phyloP scores from a whole-genome alignment of 192 early-diverging fungal genomes.

The Radiomyces spectabilis region DNA sequence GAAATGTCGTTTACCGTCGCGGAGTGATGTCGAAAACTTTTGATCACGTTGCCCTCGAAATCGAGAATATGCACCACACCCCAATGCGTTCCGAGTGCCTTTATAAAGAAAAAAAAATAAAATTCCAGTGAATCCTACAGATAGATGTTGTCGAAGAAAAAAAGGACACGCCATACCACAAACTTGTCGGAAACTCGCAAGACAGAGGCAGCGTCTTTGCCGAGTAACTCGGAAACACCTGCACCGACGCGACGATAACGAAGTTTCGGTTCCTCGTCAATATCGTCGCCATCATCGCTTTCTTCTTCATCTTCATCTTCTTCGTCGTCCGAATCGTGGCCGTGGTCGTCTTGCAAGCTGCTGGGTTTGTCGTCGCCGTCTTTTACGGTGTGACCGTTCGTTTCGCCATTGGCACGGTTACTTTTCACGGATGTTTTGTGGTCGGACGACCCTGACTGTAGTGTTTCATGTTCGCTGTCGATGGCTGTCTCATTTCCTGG shows the following conservation, averaged over 20 bases:
- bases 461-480: no score
- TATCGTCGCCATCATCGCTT: slow-evolving; percentile 43
- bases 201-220: slow-evolving; percentile 79
- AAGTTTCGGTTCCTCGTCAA: slow-evolving; percentile 89
- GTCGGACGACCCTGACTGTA: no score
- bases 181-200: slow-evolving; percentile 79
- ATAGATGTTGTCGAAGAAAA: background rate
- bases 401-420: no score
- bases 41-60: slow-evolving; percentile 84
- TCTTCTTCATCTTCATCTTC: slow-evolving; percentile 36
- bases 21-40: slow-evolving; percentile 76
- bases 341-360: slow-evolving; percentile 8
- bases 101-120: background rate
- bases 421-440: no score
- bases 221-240: slow-evolving; percentile 67
- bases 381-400: background rate
- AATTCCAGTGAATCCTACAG: no score
- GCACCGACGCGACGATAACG: slow-evolving; percentile 82
- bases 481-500: no score
- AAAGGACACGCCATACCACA: slow-evolving; percentile 46
- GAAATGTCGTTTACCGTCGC: slow-evolving; percentile 83
- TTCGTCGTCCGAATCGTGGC: slow-evolving; percentile 26
- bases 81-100: slow-evolving; percentile 87
- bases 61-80: slow-evolving; percentile 87
- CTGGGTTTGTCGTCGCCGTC: background rate